Conservation (phyloP, 495 filamentous ascomycete genomes). For the Aspergillus biplanus region DNA sequence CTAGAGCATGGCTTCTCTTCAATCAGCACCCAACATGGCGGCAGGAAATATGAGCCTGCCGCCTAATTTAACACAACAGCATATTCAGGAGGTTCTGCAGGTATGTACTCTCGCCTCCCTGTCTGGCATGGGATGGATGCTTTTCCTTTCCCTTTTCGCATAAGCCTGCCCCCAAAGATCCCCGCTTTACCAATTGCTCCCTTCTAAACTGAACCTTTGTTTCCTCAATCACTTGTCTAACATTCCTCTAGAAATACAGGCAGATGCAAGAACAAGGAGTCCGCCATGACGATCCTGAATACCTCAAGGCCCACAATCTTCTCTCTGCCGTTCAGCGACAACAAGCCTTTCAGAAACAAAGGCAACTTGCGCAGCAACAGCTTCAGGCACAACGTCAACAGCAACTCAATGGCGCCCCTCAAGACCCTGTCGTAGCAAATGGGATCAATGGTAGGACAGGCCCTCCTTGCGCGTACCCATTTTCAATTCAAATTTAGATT, state of each 20-base stretch:
- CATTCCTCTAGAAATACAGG: slow-evolving; percentile 69
- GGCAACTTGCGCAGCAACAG: slow-evolving; percentile 49
- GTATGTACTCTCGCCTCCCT: slow-evolving; percentile 43
- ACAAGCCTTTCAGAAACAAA: slow-evolving; percentile 50
- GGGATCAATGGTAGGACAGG: slow-evolving; percentile 52
- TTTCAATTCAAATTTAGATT: background rate
- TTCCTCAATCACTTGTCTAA: slow-evolving; percentile 18
- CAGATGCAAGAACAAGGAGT: slow-evolving; percentile 80
- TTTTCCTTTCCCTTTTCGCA: slow-evolving; percentile 12
- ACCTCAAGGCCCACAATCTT: slow-evolving; percentile 70
- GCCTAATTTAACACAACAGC: slow-evolving; percentile 59
- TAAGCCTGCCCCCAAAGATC: slow-evolving; percentile 6
- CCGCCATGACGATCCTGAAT: slow-evolving; percentile 76
- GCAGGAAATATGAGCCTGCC: slow-evolving; percentile 60
- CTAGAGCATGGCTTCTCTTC: slow-evolving; percentile 75
- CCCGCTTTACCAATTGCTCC: background rate
- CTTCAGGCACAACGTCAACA: slow-evolving; percentile 53
- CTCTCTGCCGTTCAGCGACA: slow-evolving; percentile 69
- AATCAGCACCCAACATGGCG: slow-evolving; percentile 67
- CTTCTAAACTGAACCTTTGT: background rate
- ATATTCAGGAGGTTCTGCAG: slow-evolving; percentile 63
- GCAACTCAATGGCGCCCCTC: slow-evolving; percentile 48
- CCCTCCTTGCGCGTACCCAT: background rate
- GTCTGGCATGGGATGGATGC: background rate
- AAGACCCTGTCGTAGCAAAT: slow-evolving; percentile 42